Percentiles rank a stretch among this genome's conserved stretches.
Evolutionary conservation across 768 basidiomycete genomes (phyloP).

Genomic region (Mycena vulgaris): DNA sequence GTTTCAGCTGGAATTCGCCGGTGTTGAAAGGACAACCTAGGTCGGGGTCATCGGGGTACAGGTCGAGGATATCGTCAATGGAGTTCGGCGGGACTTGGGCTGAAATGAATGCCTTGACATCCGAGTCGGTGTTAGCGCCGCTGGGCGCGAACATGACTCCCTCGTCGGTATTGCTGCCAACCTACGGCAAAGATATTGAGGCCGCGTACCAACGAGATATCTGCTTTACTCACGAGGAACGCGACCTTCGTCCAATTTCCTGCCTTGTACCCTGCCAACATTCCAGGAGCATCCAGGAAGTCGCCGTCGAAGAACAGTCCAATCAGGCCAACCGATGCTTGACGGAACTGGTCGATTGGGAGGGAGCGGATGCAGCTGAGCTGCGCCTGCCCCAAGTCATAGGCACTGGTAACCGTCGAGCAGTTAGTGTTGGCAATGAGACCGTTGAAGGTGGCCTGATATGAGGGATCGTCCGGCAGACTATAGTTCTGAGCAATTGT

Average conservation of each 20-base stretch:
- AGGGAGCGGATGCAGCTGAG: constrained; percentile 30
- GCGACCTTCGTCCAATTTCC: constrained; percentile 32
- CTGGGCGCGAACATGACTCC: constrained; percentile 5
- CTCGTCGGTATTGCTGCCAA: constrained; percentile 37
- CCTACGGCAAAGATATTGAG: neutral
- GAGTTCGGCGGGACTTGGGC: constrained; percentile 8
- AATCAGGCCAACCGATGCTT: constrained; percentile 22
- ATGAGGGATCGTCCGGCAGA: neutral
- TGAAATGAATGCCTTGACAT: constrained; percentile 21
- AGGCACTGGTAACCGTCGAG: constrained; percentile 29
- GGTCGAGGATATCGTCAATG: constrained; percentile 13
- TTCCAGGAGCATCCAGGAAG: constrained; percentile 21
- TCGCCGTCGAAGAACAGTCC: constrained; percentile 32
- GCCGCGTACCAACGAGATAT: no score
- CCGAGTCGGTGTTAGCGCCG: constrained; percentile 27
- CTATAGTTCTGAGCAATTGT: constrained; percentile 23
- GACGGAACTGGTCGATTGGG: constrained; percentile 36
- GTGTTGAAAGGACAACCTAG: constrained; percentile 38
- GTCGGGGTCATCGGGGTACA: constrained; percentile 32
- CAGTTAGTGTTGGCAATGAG: constrained; percentile 35
- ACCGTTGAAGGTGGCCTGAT: constrained; percentile 25
- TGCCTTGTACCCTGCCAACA: constrained; percentile 20
- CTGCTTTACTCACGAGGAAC: constrained; percentile 32
- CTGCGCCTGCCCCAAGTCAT: constrained; percentile 14
- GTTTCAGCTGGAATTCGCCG: constrained; percentile 32